phyloP scores from a whole-genome alignment of 495 filamentous ascomycete genomes.

The Hyaloscypha bicolor region DNA sequence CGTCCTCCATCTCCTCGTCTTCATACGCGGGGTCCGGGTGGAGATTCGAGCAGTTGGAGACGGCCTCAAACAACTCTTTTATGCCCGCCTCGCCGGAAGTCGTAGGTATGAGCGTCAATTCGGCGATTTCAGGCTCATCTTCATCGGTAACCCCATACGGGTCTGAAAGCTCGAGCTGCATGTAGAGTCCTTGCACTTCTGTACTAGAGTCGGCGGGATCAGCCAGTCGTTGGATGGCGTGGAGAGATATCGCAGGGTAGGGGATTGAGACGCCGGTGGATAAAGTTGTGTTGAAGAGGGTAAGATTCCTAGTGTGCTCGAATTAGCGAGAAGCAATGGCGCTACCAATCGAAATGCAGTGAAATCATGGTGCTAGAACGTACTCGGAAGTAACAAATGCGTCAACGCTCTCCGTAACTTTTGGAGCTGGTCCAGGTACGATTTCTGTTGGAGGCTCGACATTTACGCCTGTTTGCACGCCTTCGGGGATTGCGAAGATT shows the following conservation, averaged over 20 bases:
- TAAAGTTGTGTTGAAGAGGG: slow-evolving; percentile 64
- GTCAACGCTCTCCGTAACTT: slow-evolving; percentile 53
- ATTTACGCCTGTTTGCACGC: slow-evolving; percentile 21
- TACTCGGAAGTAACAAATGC: slow-evolving; percentile 82
- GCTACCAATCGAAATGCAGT: neutral
- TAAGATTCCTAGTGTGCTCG: slow-evolving; percentile 61
- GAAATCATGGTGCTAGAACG: slow-evolving; percentile 34
- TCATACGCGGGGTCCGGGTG: slow-evolving; percentile 76
- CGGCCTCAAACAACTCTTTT: slow-evolving; percentile 70
- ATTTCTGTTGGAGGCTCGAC: slow-evolving; percentile 37
- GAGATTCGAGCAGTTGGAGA: slow-evolving; percentile 85
- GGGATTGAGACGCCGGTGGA: slow-evolving; percentile 74
- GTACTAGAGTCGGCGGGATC: slow-evolving; percentile 35
- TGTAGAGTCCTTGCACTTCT: slow-evolving; percentile 69
- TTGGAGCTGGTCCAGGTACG: slow-evolving; percentile 35
- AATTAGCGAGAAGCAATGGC: neutral
- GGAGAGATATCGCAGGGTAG: slow-evolving; percentile 85
- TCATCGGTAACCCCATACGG: slow-evolving; percentile 48
- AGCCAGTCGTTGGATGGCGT: slow-evolving; percentile 73
- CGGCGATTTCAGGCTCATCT: slow-evolving; percentile 68
- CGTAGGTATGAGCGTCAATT: slow-evolving; percentile 66
- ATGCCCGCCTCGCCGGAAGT: slow-evolving; percentile 28
- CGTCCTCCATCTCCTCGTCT: slow-evolving; percentile 54
- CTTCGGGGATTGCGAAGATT: slow-evolving; percentile 43
- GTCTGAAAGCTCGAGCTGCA: slow-evolving; percentile 69